Evolutionary conservation across 179 eudicot species (phyloP).

Genomic region (Sideroxylon spinosum): DNA sequence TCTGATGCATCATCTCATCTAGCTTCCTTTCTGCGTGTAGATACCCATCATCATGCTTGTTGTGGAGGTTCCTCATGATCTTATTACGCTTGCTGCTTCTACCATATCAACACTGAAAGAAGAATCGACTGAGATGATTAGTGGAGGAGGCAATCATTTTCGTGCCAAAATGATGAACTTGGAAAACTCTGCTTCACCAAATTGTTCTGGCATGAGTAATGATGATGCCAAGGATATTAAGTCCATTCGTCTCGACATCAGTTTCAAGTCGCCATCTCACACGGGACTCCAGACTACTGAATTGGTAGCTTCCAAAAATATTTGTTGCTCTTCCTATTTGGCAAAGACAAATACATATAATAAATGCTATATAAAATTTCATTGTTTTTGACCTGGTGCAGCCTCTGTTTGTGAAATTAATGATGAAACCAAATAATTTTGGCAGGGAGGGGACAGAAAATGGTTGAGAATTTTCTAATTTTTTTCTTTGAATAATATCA

Average conservation of each 20-base stretch:
- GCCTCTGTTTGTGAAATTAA: slow-evolving; percentile 3
- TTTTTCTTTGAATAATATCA: neutral
- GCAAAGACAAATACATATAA: neutral
- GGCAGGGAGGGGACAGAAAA: neutral
- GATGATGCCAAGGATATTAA: slow-evolving; percentile 37
- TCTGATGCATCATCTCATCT: slow-evolving; percentile 15
- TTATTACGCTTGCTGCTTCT: slow-evolving; percentile 43
- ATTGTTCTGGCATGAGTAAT: slow-evolving; percentile 33
- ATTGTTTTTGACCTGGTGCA: neutral
- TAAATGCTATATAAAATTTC: neutral
- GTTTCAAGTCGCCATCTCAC: slow-evolving; percentile 94
- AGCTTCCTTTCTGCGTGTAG: slow-evolving; percentile 33
- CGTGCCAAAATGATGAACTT: slow-evolving; percentile 33
- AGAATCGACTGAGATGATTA: slow-evolving; percentile 39
- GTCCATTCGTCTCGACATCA: slow-evolving; percentile 85
- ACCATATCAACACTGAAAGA: slow-evolving; percentile 36
- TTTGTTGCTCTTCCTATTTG: neutral
- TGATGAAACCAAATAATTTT: slow-evolving; percentile 3
- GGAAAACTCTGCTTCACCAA: slow-evolving; percentile 36
- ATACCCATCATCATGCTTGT: slow-evolving; percentile 99
- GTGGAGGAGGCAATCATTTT: slow-evolving; percentile 32
- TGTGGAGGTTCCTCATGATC: slow-evolving; percentile 88
- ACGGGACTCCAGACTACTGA: slow-evolving; percentile 94
- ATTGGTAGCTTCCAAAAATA: slow-evolving; percentile 43
- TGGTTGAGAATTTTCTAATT: neutral